Evolutionary conservation across 352 stramenopile species (phyloP).

Genomic region (Globisporangium paroecandrum): DNA sequence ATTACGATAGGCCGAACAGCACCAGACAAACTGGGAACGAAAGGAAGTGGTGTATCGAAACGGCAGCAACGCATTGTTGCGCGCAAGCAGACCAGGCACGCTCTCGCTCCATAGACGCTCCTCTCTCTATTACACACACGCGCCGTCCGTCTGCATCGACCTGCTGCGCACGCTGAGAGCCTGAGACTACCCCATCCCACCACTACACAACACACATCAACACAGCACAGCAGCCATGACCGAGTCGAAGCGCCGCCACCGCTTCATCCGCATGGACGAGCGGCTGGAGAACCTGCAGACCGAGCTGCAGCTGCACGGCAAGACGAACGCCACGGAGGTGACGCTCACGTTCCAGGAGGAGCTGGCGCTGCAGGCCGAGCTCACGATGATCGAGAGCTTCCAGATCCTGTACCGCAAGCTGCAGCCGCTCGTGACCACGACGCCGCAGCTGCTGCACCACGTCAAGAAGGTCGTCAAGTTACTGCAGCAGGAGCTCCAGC

Average conservation of each 20-base stretch:
- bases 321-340: constrained; percentile 65
- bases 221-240: constrained; percentile 9
- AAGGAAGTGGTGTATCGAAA: not conserved
- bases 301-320: constrained; percentile 79
- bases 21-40: not conserved
- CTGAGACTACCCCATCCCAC: not conserved
- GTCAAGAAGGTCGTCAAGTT: constrained; percentile 64
- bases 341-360: constrained; percentile 82
- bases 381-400: constrained; percentile 83
- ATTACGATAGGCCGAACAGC: not conserved
- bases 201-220: not conserved
- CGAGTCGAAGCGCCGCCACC: constrained; percentile 63
- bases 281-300: constrained; percentile 71
- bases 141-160: not conserved
- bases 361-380: constrained; percentile 69
- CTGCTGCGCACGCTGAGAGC: not conserved
- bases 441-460: constrained; percentile 80
- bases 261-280: constrained; percentile 83
- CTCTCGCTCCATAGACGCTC: not conserved
- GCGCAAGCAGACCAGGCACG: not conserved
- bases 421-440: constrained; percentile 73
- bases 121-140: not conserved
- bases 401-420: constrained; percentile 69
- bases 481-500: constrained; percentile 57
- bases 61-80: not conserved